Conservation (phyloP, 371 early-diverging fungal species). For the Mucor saturninus region DNA sequence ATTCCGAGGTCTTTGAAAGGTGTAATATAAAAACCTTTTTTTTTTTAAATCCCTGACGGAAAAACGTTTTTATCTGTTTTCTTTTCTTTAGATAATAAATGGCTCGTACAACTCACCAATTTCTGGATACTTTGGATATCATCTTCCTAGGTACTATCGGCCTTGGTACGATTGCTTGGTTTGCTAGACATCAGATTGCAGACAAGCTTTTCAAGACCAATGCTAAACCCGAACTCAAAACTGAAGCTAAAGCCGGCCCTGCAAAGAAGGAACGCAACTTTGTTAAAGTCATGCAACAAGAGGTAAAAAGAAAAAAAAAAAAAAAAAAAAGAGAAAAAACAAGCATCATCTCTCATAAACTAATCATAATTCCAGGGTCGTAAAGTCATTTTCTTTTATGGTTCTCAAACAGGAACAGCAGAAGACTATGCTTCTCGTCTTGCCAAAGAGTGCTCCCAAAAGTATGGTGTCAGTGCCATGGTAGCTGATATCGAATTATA, state of each 20-base stretch:
- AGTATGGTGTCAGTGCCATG: constrained; percentile 77
- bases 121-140: constrained; percentile 54
- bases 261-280: constrained; percentile 59
- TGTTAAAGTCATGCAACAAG: constrained; percentile 66
- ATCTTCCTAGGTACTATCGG: constrained; percentile 57
- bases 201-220: constrained; percentile 26
- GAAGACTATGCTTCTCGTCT: constrained; percentile 92
- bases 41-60: background rate
- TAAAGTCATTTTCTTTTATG: constrained; percentile 84
- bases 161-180: constrained; percentile 56
- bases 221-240: constrained; percentile 21
- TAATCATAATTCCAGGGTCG: constrained; percentile 50
- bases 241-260: constrained; percentile 14
- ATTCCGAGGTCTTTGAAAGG: background rate
- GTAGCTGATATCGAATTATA: constrained; percentile 88
- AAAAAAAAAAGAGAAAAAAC: background rate
- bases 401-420: constrained; percentile 97
- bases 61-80: background rate
- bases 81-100: background rate
- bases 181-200: constrained; percentile 40
- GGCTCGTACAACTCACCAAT: constrained; percentile 1
- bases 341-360: background rate
- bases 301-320: constrained; percentile 37
- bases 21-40: background rate
- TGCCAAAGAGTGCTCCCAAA: constrained; percentile 81